These are phyloP conservation scores for Phytophthora chlamydospora DNA, from an alignment of 352 stramenopile genomes.

Conservation along the genomic window DNA sequence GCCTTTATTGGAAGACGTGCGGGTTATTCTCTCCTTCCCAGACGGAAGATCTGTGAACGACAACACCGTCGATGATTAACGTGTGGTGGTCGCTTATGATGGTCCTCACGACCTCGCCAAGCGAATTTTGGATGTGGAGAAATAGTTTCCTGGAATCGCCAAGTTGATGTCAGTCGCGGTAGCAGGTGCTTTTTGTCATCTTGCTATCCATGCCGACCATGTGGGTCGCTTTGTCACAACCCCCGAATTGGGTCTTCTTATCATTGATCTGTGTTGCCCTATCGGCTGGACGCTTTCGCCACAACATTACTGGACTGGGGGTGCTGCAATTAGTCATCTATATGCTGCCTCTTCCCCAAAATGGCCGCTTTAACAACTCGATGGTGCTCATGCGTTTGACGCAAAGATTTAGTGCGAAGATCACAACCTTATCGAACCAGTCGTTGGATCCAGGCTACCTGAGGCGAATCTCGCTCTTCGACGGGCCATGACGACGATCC, in stretches of 20 bases:
- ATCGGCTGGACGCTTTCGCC: conserved; percentile 21
- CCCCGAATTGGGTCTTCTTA: conserved; percentile 4
- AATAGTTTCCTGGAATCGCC: conserved; percentile 16
- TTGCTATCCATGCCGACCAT: conserved; percentile 12
- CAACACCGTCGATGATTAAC: conserved; percentile 13
- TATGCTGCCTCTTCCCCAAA: conserved; percentile 1
- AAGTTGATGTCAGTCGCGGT: conserved; percentile 21
- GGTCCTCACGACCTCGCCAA: too few relatives aligned
- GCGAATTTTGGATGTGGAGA: conserved; percentile 20
- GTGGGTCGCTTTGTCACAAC: conserved; percentile 20
- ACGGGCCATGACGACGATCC: conserved; percentile 4
- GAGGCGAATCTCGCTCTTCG: conserved; percentile 9
- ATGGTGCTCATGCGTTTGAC: conserved; percentile 1
- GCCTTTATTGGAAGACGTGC: too few relatives aligned
- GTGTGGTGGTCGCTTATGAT: conserved; percentile 6
- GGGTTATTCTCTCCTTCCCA: too few relatives aligned
- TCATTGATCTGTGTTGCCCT: conserved; percentile 17
- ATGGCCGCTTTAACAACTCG: conserved; percentile 4
- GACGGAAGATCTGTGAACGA: too few relatives aligned
- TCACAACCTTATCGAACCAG: conserved; percentile 15
- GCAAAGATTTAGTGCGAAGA: conserved; percentile 11
- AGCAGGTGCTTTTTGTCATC: conserved; percentile 7
- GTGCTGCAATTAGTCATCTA: conserved; percentile 15
- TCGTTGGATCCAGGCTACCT: conserved; percentile 1
- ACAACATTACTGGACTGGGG: conserved; percentile 9